These are phyloP conservation scores for Ceratobasidium sp. DNA, from an alignment of 1,284 basidiomycete genomes.

Conservation along the genomic window DNA sequence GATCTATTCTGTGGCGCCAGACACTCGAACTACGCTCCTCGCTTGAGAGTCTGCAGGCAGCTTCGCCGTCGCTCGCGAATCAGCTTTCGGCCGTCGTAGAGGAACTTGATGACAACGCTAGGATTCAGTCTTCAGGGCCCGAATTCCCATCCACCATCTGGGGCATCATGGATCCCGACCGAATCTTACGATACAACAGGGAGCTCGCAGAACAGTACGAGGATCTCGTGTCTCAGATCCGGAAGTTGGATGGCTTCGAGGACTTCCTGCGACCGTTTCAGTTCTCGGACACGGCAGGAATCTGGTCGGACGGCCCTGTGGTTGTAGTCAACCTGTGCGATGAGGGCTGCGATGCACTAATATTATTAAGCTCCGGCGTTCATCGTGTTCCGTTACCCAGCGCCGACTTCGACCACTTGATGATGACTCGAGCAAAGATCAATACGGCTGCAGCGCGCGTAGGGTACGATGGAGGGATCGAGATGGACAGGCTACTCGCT, in stretches of 20 bases:
- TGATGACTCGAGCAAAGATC: neutral
- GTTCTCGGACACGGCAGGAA: conserved; percentile 15
- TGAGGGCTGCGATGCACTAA: conserved; percentile 40
- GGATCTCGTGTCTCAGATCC: conserved; percentile 26
- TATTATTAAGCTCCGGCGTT: conserved; percentile 8
- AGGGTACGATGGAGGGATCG: neutral
- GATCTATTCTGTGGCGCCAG: conserved; percentile 42
- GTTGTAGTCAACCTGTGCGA: conserved; percentile 44
- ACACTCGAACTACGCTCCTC: conserved; percentile 33
- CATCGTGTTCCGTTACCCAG: conserved; percentile 22
- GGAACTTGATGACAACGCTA: conserved; percentile 7
- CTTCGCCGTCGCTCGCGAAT: conserved; percentile 18
- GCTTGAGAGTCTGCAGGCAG: conserved; percentile 1
- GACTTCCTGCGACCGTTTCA: conserved; percentile 36
- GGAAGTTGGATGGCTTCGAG: conserved; percentile 35
- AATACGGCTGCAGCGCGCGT: neutral
- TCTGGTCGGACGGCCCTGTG: conserved; percentile 31
- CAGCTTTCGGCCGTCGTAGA: conserved; percentile 32
- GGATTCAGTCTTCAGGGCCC: neutral
- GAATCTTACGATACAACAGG: conserved; percentile 9
- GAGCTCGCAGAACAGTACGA: conserved; percentile 32
- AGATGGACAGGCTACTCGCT: conserved; percentile 8
- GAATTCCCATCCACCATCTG: neutral
- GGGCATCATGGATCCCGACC: conserved; percentile 22
- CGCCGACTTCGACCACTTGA: conserved; percentile 9